These are phyloP conservation scores for Kodamaea suecica DNA, from an alignment of 1,139 yeast genomes.

Conservation along the genomic window DNA sequence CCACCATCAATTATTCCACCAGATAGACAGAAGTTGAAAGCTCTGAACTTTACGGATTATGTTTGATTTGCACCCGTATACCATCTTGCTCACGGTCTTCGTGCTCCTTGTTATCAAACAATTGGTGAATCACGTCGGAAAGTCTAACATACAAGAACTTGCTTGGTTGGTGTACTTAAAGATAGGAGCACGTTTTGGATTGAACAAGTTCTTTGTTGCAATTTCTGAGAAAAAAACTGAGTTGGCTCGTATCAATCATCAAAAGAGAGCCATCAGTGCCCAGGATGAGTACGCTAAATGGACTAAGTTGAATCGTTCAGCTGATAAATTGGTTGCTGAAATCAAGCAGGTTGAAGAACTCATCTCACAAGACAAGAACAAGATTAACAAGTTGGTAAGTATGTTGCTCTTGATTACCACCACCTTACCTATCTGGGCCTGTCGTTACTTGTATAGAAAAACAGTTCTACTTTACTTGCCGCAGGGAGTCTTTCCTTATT, in stretches of 20 bases:
- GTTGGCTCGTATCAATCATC: constrained; percentile 45
- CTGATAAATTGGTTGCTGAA: constrained; percentile 56
- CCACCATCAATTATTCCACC: no score
- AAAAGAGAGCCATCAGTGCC: constrained; percentile 67
- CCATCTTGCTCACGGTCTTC: constrained; percentile 23
- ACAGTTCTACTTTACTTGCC: constrained; percentile 62
- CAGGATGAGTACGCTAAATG: constrained; percentile 95
- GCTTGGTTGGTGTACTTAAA: constrained; percentile 42
- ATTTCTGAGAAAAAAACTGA: constrained; percentile 42
- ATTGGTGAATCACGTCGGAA: constrained; percentile 33
- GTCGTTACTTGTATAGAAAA: constrained; percentile 57
- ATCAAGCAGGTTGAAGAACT: constrained; percentile 41
- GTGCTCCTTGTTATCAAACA: constrained; percentile 32
- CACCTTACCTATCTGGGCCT: constrained; percentile 46
- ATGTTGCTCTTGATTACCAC: constrained; percentile 28
- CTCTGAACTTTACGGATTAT: no score
- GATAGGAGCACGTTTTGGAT: constrained; percentile 32
- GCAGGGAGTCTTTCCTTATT: constrained; percentile 52
- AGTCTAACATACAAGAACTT: constrained; percentile 29
- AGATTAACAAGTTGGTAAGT: constrained; percentile 33
- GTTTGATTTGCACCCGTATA: constrained; percentile 31
- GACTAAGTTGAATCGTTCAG: constrained; percentile 84
- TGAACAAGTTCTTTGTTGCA: constrained; percentile 25
- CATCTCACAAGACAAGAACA: constrained; percentile 35
- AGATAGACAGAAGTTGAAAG: no score